phyloP scores from a whole-genome alignment of 192 early-diverging fungal genomes.

The Phlyctochytrium bullatum region DNA sequence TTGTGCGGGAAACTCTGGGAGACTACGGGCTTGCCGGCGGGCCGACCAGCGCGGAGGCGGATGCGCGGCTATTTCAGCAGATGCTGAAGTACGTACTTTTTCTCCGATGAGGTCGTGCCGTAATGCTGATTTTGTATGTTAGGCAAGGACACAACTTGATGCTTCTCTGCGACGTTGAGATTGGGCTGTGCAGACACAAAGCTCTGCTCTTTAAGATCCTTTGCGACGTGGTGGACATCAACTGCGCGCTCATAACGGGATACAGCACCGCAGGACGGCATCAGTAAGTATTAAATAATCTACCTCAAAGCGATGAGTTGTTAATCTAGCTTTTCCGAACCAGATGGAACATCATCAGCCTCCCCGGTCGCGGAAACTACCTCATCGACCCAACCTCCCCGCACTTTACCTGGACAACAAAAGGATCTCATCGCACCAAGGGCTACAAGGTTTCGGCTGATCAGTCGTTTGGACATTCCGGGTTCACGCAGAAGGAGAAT shows the following conservation, averaged over 20 bases:
- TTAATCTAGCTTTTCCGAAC: too few species aligned
- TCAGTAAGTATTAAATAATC: constrained; percentile 36
- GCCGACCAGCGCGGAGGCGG: constrained; percentile 38
- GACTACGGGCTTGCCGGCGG: constrained; percentile 49
- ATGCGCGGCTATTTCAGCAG: constrained; percentile 33
- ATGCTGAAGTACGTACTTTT: constrained; percentile 36
- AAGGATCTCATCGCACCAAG: constrained; percentile 38
- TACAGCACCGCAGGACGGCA: constrained; percentile 48
- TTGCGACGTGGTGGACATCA: constrained; percentile 40
- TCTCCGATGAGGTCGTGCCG: not conserved
- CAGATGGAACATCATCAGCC: constrained; percentile 53
- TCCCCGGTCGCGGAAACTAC: constrained; percentile 33
- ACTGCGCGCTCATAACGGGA: constrained; percentile 51
- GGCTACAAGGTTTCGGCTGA: constrained; percentile 38
- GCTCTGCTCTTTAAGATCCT: constrained; percentile 53
- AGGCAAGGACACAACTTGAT: constrained; percentile 54
- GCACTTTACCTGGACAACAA: constrained; percentile 52
- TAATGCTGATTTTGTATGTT: not conserved
- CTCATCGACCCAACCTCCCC: constrained; percentile 51
- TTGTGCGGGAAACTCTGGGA: constrained; percentile 37
- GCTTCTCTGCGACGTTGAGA: constrained; percentile 38
- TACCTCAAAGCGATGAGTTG: not conserved
- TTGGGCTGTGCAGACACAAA: constrained; percentile 52
- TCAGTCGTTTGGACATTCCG: constrained; percentile 47
- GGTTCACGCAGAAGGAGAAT: constrained; percentile 44